Conservation (phyloP, 2,329 filamentous ascomycete species). For the Fusarium xylarioides region DNA sequence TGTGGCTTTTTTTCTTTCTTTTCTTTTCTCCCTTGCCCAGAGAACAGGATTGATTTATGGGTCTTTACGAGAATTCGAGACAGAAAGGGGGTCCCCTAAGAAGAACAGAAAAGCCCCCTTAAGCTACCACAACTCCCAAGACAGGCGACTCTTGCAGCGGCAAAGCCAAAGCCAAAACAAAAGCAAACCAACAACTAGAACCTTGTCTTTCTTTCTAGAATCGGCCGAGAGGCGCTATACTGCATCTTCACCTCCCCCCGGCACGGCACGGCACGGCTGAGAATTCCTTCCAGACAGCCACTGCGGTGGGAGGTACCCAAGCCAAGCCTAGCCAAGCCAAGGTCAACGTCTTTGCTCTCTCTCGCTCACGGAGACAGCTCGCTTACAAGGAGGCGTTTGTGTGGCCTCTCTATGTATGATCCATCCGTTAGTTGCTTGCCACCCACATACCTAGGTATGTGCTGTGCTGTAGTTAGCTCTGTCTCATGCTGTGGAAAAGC, state of each 20-base stretch:
- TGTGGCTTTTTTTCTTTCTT: slow-evolving; percentile 13
- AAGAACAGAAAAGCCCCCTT: background rate
- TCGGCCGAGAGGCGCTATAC: background rate
- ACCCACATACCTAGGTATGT: background rate
- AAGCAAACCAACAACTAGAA: slow-evolving; percentile 1
- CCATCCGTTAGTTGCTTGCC: background rate
- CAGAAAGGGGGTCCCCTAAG: background rate
- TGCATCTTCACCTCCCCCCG: background rate
- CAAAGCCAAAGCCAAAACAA: background rate
- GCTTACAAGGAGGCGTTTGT: background rate
- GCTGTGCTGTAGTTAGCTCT: background rate
- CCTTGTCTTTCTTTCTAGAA: slow-evolving; percentile 22
- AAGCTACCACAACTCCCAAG: slow-evolving; percentile 20
- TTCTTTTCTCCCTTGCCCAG: background rate
- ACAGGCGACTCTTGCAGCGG: background rate
- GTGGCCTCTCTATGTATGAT: background rate
- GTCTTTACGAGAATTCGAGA: slow-evolving; percentile 4
- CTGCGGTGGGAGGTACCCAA: background rate
- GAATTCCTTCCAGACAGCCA: slow-evolving; percentile 11
- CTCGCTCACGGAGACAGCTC: background rate
- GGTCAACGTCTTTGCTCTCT: background rate
- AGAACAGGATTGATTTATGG: background rate
- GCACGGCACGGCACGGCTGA: slow-evolving; percentile 14
- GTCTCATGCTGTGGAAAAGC: slow-evolving; percentile 7
- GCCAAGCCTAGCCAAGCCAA: background rate